Conservation (phyloP, 2,329 filamentous ascomycete species). For the Periconia sp. region DNA sequence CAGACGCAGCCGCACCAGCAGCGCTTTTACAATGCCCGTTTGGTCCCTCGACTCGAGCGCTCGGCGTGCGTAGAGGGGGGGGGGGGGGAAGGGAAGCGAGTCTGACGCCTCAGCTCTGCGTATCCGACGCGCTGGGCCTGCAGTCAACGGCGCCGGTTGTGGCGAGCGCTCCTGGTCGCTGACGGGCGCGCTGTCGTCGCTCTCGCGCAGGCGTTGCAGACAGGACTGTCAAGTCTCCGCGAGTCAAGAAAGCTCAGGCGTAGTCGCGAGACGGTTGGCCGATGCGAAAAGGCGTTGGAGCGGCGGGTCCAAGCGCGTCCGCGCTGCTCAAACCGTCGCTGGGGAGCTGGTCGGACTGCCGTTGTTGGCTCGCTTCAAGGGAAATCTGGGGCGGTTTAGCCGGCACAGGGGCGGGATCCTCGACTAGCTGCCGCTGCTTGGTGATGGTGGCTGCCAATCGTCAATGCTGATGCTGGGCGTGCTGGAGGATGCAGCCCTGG, state of each 20-base stretch:
- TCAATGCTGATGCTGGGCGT: conserved; percentile 30
- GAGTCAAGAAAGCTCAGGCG: conserved; percentile 4
- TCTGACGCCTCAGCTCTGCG: conserved; percentile 33
- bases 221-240: conserved; percentile 5
- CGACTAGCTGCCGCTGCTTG: conserved; percentile 45
- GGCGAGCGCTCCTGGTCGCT: conserved; percentile 29
- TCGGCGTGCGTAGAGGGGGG: neutral
- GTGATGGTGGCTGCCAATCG: conserved; percentile 33
- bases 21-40: conserved; percentile 26
- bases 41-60: conserved; percentile 23
- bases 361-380: conserved; percentile 47
- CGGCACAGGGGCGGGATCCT: conserved; percentile 43
- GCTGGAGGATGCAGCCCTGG: conserved; percentile 22
- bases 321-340: conserved; percentile 23
- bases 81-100: conserved; percentile 15
- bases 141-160: conserved; percentile 33
- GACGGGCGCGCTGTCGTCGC: conserved; percentile 23
- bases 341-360: conserved; percentile 32
- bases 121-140: conserved; percentile 33
- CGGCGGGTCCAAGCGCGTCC: conserved; percentile 5
- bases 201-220: too few species aligned
- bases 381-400: conserved; percentile 45
- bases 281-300: too few species aligned
- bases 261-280: conserved; percentile 13
- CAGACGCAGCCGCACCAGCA: conserved; percentile 27